These are phyloP conservation scores for Monilinia laxa DNA, from an alignment of 2,329 filamentous ascomycete species.

Conservation along the genomic window DNA sequence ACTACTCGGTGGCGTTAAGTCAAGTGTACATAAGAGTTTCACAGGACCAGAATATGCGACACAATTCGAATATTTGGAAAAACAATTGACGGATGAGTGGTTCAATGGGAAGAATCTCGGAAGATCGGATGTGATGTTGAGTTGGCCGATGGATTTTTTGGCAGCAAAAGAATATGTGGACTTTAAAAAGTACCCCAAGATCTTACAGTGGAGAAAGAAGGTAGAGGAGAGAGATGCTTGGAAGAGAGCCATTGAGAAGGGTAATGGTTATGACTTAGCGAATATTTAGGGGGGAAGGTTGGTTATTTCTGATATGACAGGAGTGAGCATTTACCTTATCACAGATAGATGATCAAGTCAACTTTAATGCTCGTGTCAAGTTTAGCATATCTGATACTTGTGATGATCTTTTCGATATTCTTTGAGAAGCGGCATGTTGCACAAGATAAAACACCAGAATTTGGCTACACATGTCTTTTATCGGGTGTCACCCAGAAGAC, in stretches of 20 bases:
- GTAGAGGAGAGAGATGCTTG: constrained; percentile 38
- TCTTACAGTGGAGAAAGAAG: constrained; percentile 40
- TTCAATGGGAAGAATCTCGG: constrained; percentile 40
- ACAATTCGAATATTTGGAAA: constrained; percentile 32
- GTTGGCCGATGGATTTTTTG: constrained; percentile 41
- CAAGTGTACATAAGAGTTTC: constrained; percentile 27
- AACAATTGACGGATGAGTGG: constrained; percentile 35
- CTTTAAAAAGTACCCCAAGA: constrained; percentile 38
- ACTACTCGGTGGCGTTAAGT: constrained; percentile 28
- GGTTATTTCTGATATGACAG: background rate
- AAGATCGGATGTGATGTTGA: constrained; percentile 41
- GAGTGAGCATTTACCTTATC: background rate
- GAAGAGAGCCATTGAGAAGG: constrained; percentile 40
- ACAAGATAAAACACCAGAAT: no score
- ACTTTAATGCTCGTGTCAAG: background rate
- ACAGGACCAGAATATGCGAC: constrained; percentile 33
- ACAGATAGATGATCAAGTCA: background rate
- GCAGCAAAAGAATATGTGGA: constrained; percentile 39
- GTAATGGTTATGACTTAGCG: constrained; percentile 39
- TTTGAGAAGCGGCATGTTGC: background rate
- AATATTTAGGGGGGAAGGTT: background rate
- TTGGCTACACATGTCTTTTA: background rate
- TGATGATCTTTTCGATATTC: background rate
- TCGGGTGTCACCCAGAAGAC: background rate
- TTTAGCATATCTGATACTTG: background rate